phyloP scores from a whole-genome alignment of 148 eudicot genomes.

The Dianthus caryophyllus region DNA sequence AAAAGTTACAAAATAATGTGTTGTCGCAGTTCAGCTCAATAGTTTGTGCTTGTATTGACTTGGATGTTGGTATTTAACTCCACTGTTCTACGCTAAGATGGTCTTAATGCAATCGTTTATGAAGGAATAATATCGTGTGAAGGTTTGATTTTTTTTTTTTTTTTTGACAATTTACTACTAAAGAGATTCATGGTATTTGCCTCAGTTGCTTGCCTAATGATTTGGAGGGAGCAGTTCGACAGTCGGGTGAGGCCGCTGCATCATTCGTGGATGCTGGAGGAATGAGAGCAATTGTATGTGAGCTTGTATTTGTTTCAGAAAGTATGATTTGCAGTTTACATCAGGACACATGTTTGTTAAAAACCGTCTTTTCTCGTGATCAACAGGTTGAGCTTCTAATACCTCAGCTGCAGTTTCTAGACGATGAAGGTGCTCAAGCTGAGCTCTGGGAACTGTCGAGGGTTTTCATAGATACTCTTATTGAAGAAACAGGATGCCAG shows the following conservation, averaged over 20 bases:
- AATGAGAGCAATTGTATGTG: conserved; percentile 89
- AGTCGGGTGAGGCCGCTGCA: conserved; percentile 81
- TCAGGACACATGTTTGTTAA: background rate
- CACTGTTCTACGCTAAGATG: background rate
- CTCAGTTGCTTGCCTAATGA: conserved; percentile 89
- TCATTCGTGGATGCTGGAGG: conserved; percentile 81
- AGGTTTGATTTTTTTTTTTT: too few species aligned
- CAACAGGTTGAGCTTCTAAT: conserved; percentile 87
- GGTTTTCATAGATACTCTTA: conserved; percentile 77
- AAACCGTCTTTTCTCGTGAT: conserved; percentile 1
- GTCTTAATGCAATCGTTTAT: too few species aligned
- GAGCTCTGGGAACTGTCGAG: conserved; percentile 96
- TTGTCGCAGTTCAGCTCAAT: too few species aligned
- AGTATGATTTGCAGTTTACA: too few species aligned
- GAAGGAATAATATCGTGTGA: too few species aligned
- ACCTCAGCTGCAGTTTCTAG: conserved; percentile 95
- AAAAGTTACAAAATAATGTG: too few species aligned
- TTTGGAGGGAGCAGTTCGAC: conserved; percentile 96
- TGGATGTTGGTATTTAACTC: background rate
- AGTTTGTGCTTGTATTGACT: background rate
- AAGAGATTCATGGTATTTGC: conserved; percentile 16
- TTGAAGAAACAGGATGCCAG: conserved; percentile 87
- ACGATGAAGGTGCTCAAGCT: conserved; percentile 96
- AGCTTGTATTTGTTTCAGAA: too few species aligned
- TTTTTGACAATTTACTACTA: too few species aligned